phyloP scores from a whole-genome alignment of 2,329 filamentous ascomycete genomes.

The Ophiostoma sp. region DNA sequence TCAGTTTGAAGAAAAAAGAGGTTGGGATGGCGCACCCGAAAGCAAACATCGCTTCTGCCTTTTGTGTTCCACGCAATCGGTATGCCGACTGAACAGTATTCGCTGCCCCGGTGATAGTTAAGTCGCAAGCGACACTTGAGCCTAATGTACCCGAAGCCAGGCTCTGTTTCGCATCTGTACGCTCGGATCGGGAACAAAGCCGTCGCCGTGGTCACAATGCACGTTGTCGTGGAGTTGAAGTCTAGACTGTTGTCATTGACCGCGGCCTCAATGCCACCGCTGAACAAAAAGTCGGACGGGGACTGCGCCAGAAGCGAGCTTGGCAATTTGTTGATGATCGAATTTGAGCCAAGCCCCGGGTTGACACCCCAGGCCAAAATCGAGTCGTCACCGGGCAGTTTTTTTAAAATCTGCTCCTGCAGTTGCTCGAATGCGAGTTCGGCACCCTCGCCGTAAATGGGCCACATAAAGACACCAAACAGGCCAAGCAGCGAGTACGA shows the following conservation, averaged over 20 bases:
- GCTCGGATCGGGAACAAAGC: neutral
- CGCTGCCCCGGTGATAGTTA: too few relatives aligned
- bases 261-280: neutral
- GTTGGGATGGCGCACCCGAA: too few relatives aligned
- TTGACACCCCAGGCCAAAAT: neutral
- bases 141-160: neutral
- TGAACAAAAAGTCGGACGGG: neutral
- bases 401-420: neutral
- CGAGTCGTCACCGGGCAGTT: neutral
- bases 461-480: neutral
- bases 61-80: neutral
- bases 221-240: neutral
- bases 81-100: too few relatives aligned
- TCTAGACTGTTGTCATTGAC: neutral
- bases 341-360: neutral
- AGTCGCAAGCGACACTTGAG: neutral
- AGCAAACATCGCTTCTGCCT: neutral
- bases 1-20: too few relatives aligned
- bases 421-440: neutral
- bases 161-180: neutral
- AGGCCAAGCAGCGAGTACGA: neutral
- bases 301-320: neutral
- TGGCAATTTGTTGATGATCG: neutral
- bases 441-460: neutral
- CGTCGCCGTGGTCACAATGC: neutral